These are phyloP conservation scores for Trichosanthes truncata DNA, from an alignment of 306 rosid species.

Conservation along the genomic window DNA sequence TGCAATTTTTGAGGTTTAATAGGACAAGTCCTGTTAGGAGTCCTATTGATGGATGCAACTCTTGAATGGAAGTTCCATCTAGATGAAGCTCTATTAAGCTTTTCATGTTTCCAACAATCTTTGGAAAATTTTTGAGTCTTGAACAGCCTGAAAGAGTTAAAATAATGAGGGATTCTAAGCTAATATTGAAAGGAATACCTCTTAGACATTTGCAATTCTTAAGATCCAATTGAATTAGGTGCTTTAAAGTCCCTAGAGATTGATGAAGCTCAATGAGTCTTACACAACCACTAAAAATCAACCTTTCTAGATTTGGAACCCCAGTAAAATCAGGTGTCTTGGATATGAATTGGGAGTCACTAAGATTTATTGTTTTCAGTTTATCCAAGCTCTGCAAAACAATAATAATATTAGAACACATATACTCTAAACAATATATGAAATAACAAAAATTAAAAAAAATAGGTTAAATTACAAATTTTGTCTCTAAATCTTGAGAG, in stretches of 20 bases:
- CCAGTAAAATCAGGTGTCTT: slow-evolving; percentile 6
- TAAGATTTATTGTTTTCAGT: neutral
- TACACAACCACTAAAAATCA: slow-evolving; percentile 17
- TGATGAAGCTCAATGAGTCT: slow-evolving; percentile 5
- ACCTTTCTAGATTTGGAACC: slow-evolving; percentile 14
- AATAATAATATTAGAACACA: neutral
- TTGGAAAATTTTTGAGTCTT: slow-evolving; percentile 8
- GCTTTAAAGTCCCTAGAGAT: slow-evolving; percentile 1
- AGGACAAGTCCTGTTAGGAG: neutral
- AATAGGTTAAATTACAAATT: too few species aligned
- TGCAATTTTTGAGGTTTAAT: slow-evolving; percentile 10
- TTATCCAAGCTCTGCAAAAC: neutral
- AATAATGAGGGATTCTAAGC: slow-evolving; percentile 6
- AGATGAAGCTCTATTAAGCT: slow-evolving; percentile 8
- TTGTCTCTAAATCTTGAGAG: too few species aligned
- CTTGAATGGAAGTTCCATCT: slow-evolving; percentile 12
- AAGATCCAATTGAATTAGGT: slow-evolving; percentile 7
- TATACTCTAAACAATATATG: neutral
- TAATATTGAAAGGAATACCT: neutral
- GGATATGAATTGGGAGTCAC: slow-evolving; percentile 8
- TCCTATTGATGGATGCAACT: slow-evolving; percentile 6
- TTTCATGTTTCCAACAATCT: slow-evolving; percentile 13
- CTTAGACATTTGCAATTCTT: slow-evolving; percentile 4
- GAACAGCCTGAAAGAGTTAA: slow-evolving; percentile 16
- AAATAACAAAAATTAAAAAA: neutral